Percentiles rank a stretch among this genome's conserved stretches.
Conservation (phyloP, 257 asterid genomes). For the Nemophila menziesii region DNA sequence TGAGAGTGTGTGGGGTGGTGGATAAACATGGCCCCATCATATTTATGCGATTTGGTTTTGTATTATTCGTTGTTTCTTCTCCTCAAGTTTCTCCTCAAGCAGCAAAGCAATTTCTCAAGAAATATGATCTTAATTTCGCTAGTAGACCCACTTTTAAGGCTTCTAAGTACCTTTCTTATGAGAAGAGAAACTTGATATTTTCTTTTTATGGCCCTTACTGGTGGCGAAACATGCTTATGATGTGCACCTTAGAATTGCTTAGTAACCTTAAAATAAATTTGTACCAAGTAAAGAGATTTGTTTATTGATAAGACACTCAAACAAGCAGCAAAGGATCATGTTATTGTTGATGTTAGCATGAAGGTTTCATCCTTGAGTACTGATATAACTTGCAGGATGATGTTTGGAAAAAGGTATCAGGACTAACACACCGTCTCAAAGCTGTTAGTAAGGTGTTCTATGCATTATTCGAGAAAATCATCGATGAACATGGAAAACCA, state of each 20-base stretch:
- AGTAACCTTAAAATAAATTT: constrained; percentile 8
- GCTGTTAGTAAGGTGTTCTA: no score
- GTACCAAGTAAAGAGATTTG: constrained; percentile 4
- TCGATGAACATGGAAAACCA: no score
- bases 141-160: constrained; percentile 3
- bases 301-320: not conserved
- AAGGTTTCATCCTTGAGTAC: not conserved
- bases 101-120: no score
- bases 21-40: constrained; percentile 14
- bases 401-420: constrained; percentile 9
- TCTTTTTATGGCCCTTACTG: constrained; percentile 2
- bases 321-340: not conserved
- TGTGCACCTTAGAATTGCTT: not conserved
- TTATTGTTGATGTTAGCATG: constrained; percentile 5
- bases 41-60: constrained; percentile 4
- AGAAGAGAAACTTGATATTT: not conserved
- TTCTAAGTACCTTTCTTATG: constrained; percentile 2
- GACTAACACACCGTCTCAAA: no score
- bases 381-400: constrained; percentile 8
- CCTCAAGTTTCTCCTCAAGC: no score
- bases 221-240: no score
- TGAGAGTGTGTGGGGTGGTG: no score
- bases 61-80: not conserved
- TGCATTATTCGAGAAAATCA: no score
- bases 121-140: constrained; percentile 7